phyloP scores from a whole-genome alignment of 2,329 filamentous ascomycete genomes.

The Aspergillus awamori region DNA sequence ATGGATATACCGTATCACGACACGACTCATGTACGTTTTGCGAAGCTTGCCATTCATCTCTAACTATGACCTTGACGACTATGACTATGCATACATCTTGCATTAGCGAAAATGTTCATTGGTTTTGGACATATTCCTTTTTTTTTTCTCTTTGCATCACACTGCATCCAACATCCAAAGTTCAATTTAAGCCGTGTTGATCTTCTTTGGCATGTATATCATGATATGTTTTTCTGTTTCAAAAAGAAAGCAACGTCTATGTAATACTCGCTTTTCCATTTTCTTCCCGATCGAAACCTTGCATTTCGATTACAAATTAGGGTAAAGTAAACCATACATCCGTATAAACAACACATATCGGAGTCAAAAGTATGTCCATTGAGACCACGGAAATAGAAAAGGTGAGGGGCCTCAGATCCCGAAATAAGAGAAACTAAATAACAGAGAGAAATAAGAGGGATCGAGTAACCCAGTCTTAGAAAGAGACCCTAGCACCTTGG shows the following conservation, averaged over 20 bases:
- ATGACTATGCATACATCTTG: background rate
- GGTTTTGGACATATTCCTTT: background rate
- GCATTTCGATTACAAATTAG: background rate
- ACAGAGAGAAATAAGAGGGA: background rate
- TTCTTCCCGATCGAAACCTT: background rate
- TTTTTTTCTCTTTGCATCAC: background rate
- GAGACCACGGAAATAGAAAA: background rate
- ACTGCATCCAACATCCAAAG: too few relatives aligned
- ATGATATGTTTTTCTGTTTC: background rate
- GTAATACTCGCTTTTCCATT: background rate
- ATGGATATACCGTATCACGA: background rate
- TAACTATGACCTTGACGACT: slow-evolving; percentile 5
- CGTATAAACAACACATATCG: background rate
- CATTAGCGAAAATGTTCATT: background rate
- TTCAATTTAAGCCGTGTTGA: too few relatives aligned
- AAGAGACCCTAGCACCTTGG: background rate
- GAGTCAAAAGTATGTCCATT: background rate
- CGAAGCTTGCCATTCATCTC: background rate
- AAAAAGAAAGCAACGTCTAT: background rate
- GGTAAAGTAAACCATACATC: background rate
- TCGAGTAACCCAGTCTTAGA: background rate
- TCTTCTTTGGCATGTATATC: background rate
- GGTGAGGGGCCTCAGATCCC: background rate
- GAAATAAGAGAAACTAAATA: background rate
- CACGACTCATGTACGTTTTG: background rate